These are phyloP conservation scores for Fusarium sp. DNA, from an alignment of 2,329 filamentous ascomycete genomes.

Conservation along the genomic window DNA sequence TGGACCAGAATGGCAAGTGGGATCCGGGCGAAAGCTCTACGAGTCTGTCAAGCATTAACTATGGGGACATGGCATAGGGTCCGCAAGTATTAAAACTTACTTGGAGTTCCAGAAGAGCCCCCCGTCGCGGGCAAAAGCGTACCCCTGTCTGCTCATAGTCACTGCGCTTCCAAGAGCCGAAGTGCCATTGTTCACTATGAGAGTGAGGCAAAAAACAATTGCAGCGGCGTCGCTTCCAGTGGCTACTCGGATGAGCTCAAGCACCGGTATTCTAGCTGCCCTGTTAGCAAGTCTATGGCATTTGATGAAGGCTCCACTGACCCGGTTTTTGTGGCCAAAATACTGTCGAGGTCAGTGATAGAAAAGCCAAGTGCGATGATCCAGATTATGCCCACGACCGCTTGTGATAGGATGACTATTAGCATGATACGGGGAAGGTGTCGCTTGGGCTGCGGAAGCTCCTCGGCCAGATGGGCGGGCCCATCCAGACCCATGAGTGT, in stretches of 20 bases:
- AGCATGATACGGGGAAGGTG: not conserved
- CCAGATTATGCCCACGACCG: not conserved
- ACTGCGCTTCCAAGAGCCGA: not conserved
- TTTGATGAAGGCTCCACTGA: not conserved
- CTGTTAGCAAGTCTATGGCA: not conserved
- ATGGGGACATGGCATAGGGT: no score
- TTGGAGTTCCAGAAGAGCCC: slow-evolving; percentile 12
- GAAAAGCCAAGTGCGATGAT: slow-evolving; percentile 13
- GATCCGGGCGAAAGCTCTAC: not conserved
- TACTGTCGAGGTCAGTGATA: not conserved
- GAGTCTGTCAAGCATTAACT: not conserved
- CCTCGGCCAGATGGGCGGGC: not conserved
- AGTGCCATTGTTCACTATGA: not conserved
- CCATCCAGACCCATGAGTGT: not conserved
- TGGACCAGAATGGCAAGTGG: slow-evolving; percentile 4
- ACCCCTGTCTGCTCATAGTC: slow-evolving; percentile 2
- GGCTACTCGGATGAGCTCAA: slow-evolving; percentile 7
- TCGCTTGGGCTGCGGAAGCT: not conserved
- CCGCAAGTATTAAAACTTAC: not conserved
- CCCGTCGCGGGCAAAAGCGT: slow-evolving; percentile 10
- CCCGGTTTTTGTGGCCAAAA: slow-evolving; percentile 6
- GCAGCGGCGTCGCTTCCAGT: slow-evolving; percentile 4
- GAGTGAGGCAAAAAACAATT: slow-evolving; percentile 8
- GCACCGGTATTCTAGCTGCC: not conserved
- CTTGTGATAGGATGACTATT: slow-evolving; percentile 1